Base-by-base conservation (phyloP, 208 protist genomes). In the Leishmania turanica region DNA sequence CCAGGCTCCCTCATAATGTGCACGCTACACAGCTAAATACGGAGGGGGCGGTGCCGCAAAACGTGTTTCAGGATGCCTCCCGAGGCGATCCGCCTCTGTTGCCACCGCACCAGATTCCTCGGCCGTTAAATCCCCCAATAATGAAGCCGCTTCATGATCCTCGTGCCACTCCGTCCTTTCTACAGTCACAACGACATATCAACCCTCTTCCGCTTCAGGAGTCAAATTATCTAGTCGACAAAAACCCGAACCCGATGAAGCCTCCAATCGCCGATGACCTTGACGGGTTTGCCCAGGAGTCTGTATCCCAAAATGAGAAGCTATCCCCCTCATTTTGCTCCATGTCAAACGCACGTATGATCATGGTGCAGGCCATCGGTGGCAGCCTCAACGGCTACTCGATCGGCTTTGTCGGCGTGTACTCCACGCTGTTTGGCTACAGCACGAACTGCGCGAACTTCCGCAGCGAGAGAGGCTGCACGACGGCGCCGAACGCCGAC, bases 401-500 rank as follows among this genome's bases (percentile, higher is more conserved):
- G 47, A 95, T 94, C 74, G 92, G 92, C 45, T 96, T 95, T 51
- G 92, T 97, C 54, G 88, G 79, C 58, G 90, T 96, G 31, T 95
- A 96, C 84, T 83, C 87, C 3, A 87, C 84, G 19, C 64, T 96
- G 34, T 95, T 91, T 85, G 80, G 84, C 51, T 86, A 79, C 54
- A 89, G 87, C 66, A 92, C 83, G 42, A 92, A 94, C 77, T 97
- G 94, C 84, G 84, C 84, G 24, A 17, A 49, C 7, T 93, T 87
- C 87, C 73, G 79, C 27, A 69, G 53, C 21, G 42, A 85, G 75
- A 80, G 42, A 3, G 75, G 77, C 5, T 96, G 92, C 79, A 68
- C 72, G 58, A 93, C 88, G 15, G 71, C 90, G 47, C 70, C 85
- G 54, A 91, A 92, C 82, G 78, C 85, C 37, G 75, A 95, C 49